phyloP scores from a whole-genome alignment of 345 rosid species.

The Populus euphratica region DNA sequence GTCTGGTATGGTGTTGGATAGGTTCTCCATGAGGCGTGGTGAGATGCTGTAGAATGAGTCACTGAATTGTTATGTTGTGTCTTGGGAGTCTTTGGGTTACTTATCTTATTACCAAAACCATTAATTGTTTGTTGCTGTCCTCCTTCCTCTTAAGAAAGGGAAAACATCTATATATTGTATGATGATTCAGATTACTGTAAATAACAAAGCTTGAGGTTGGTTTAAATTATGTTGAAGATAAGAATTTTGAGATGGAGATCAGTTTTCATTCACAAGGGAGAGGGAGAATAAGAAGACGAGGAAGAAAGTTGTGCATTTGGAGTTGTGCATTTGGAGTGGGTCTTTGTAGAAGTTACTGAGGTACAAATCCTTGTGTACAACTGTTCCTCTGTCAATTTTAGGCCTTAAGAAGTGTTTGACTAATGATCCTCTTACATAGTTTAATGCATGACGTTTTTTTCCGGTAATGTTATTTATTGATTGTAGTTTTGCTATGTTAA shows the following conservation, averaged over 20 bases:
- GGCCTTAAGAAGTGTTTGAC: slow-evolving; percentile 2
- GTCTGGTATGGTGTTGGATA: slow-evolving; percentile 20
- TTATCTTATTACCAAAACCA: slow-evolving; percentile 14
- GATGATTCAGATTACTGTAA: slow-evolving; percentile 24
- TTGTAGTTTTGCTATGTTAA: slow-evolving; percentile 9
- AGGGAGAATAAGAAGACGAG: slow-evolving; percentile 1
- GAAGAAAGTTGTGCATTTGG: slow-evolving; percentile 18
- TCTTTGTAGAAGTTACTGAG: slow-evolving; percentile 11
- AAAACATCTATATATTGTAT: slow-evolving; percentile 31
- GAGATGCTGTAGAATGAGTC: slow-evolving; percentile 20
- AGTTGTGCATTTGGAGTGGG: slow-evolving; percentile 14
- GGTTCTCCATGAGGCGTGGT: slow-evolving; percentile 30
- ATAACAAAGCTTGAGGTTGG: slow-evolving; percentile 26
- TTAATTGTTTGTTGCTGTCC: neutral
- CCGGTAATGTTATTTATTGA: neutral
- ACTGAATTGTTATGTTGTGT: slow-evolving; percentile 20
- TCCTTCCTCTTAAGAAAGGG: slow-evolving; percentile 24
- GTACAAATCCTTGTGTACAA: slow-evolving; percentile 16
- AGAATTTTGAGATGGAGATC: slow-evolving; percentile 26
- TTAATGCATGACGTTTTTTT: neutral
- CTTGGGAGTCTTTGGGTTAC: slow-evolving; percentile 14
- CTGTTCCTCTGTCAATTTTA: slow-evolving; percentile 12
- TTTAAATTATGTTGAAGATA: slow-evolving; percentile 7
- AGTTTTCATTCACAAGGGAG: slow-evolving; percentile 1
- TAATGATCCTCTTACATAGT: slow-evolving; percentile 4